Evolutionary conservation across 2,329 filamentous ascomycete species (phyloP).

Genomic region (Lasiodiplodia hormozganensis): DNA sequence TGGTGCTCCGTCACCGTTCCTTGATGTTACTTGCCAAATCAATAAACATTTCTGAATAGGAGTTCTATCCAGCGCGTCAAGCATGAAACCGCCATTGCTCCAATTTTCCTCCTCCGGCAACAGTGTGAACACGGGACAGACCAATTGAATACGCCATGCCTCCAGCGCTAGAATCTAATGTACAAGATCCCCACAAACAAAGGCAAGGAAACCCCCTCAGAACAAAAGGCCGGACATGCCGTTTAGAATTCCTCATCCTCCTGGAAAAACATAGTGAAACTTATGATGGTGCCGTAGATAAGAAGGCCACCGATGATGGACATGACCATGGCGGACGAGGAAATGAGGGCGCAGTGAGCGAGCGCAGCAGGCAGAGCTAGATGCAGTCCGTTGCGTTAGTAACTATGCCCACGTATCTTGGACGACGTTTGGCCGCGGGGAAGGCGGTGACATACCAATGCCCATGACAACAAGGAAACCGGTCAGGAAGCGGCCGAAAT

Average conservation of each 20-base stretch:
- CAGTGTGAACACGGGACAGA: constrained; percentile 3
- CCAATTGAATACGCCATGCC: constrained; percentile 18
- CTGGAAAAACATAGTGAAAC: constrained; percentile 97
- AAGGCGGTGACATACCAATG: constrained; percentile 68
- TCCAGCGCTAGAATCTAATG: constrained; percentile 27
- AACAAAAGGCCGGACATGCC: not conserved
- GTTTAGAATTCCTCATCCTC: constrained; percentile 92
- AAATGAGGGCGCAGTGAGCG: constrained; percentile 84
- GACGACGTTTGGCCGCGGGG: not conserved
- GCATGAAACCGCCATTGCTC: constrained; percentile 18
- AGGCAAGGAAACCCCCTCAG: constrained; percentile 4
- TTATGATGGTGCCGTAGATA: constrained; percentile 98
- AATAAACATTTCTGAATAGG: not conserved
- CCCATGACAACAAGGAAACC: constrained; percentile 98
- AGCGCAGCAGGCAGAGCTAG: constrained; percentile 86
- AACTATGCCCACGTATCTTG: not conserved
- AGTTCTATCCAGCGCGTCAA: not conserved
- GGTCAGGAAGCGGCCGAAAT: constrained; percentile 92
- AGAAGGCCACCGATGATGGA: constrained; percentile 88
- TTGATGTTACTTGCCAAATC: not conserved
- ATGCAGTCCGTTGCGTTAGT: constrained; percentile 23
- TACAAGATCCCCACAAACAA: constrained; percentile 27
- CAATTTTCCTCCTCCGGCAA: constrained; percentile 12
- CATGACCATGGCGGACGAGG: constrained; percentile 89
- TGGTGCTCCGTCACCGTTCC: not conserved